Evolutionary conservation across 495 filamentous ascomycete species (phyloP), one percentile per base, ranked within the genome.

Genomic region (Hypoxylon intermedium): DNA sequence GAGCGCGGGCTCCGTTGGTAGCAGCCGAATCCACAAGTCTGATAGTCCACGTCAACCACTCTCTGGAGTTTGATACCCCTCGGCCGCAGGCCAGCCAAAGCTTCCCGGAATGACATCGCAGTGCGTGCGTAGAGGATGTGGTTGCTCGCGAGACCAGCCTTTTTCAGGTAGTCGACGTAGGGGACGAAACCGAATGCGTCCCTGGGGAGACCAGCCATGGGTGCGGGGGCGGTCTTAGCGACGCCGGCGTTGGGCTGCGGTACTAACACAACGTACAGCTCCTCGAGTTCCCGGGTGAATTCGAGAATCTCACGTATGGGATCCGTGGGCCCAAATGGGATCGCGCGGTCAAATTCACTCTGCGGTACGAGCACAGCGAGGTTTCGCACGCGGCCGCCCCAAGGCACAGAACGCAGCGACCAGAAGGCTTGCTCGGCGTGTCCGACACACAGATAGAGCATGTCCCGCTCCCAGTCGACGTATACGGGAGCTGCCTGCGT

Each of bases 391-490:
- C 26, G 28, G 9, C 41, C 33, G 9, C 55, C 37, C 61, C 61
- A 65, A 9, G 30, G 37, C 26, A 54, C 50, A 6, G 30, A 28
- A 37, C 61, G 55, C 11, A 65, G 20, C 4, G 55, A 50, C 61
- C 61, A 65, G 40, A 65, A 59, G 13, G 61, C 61, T 23, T 65
- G 61, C 50, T 65, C 61, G 18, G 55, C 38, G 15, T 59, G 38
- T 12, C 44, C 24, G 1, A 53, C 55, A 28, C 54, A 65, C 12
- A 65, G 51, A 31, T 65, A 65, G 18, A 65, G 28, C 60, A 64
- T 46, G 45, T 65, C 61, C n/a, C 54, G 37, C 6, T 40, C 26
- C 49, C 49, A 65, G 45, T 65, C 55, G 24, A 59, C 50, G 23
- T 65, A 65, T 18, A 59, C 30, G 28, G 60, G 61, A 4, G 19